Conservation (phyloP, 179 eudicot genomes). For the Actinidia chinensis region DNA sequence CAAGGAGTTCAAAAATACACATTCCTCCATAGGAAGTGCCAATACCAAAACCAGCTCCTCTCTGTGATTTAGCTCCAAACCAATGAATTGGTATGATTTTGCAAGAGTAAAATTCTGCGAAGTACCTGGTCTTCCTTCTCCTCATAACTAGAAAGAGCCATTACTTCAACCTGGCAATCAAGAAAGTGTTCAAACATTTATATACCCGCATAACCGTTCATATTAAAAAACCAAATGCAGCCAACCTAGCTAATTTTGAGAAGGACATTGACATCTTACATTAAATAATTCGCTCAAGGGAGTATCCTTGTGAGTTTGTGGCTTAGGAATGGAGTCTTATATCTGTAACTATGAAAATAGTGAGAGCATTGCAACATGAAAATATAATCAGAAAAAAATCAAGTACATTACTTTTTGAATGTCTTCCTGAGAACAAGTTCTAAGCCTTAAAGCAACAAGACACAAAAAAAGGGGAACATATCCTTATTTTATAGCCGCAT, state of each 20-base stretch:
- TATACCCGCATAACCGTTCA: background rate
- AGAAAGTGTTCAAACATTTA: slow-evolving; percentile 20
- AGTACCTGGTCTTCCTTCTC: slow-evolving; percentile 97
- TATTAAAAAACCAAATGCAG: background rate
- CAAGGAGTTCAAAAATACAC: too few species aligned
- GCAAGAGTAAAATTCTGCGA: too few species aligned
- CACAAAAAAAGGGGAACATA: slow-evolving; percentile 34
- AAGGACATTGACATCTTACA: slow-evolving; percentile 46
- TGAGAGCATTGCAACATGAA: background rate
- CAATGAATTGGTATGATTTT: too few species aligned
- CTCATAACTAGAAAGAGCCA: slow-evolving; percentile 92
- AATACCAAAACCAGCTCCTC: too few species aligned
- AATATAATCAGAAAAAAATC: background rate
- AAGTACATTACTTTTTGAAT: slow-evolving; percentile 71
- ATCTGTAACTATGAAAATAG: slow-evolving; percentile 47
- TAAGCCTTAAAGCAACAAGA: slow-evolving; percentile 56
- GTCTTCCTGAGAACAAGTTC: slow-evolving; percentile 97
- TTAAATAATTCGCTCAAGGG: slow-evolving; percentile 93
- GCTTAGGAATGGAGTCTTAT: slow-evolving; percentile 98
- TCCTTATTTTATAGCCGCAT: slow-evolving; percentile 99
- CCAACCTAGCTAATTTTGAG: background rate
- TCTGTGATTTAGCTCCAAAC: too few species aligned
- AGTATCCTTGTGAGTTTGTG: slow-evolving; percentile 83
- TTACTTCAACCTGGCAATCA: slow-evolving; percentile 78
- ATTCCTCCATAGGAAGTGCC: too few species aligned